Evolutionary conservation across 441 rosid species (phyloP), one percentile per base, ranked within the genome.

Genomic region (Populus trichocarpa): DNA sequence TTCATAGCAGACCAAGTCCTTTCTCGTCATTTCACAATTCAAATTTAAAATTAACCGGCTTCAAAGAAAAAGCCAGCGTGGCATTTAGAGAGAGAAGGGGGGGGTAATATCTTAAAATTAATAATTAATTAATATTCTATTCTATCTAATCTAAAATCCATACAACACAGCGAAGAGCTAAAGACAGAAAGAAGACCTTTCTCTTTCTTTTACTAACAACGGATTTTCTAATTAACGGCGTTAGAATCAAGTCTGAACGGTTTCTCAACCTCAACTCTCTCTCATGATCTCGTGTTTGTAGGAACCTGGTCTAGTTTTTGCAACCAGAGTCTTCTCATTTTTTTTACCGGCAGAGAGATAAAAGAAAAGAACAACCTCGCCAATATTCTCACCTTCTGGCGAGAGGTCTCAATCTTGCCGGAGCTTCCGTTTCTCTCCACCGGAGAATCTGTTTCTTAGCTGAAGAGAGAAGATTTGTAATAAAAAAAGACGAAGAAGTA

Each of bases 401-500:
- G 87, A 81, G 88, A 80, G 32, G 76, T 74, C 71, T 46, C 79
- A 78, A 72, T 81, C 86, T 87, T 85, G 86, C 89, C 84, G 84
- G 88, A 79, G 88, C 81, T 22, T 81, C 61, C 10, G 33, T 74
- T 69, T 16, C 38, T 77, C 76, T 67, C 68, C 82, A 40, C 77
- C 42, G 69, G 20, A 74, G 79, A 84, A 85, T 73, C 71, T 30
- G 76, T 46, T 79, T 79, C 1, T 26, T 32, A 69, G 18, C 28
- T 69, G 61, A 69, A 71, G 68, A 72, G 75, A 46, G 73, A 20
- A 61, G 57, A 23, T 63, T 22, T 10, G 23, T 5, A 40, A 46
- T 67, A 20, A 26, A 23, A 11, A 46, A 36, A 66, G 30, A 67
- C 2, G 64, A 63, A 57, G 23, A 64, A 50, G 42, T 16, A 65